Evolutionary conservation across 2,329 filamentous ascomycete genomes (phyloP).

Genomic region (Botryosphaeria agaves): DNA sequence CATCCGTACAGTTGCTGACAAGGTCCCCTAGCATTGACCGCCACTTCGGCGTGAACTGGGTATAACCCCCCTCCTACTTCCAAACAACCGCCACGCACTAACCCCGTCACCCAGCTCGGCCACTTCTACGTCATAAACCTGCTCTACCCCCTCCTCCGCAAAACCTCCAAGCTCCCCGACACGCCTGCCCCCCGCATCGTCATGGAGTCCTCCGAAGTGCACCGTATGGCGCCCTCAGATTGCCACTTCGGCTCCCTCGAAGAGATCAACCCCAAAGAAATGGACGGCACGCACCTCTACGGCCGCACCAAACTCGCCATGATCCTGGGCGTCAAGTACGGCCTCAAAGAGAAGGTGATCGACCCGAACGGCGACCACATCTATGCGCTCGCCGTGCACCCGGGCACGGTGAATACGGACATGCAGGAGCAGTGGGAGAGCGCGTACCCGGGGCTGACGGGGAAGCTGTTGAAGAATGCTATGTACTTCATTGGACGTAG

Average conservation of each 20-base stretch:
- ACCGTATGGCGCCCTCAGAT: slow-evolving; percentile 17
- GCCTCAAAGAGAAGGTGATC: slow-evolving; percentile 23
- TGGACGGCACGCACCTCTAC: slow-evolving; percentile 21
- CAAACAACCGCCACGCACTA: too few relatives aligned
- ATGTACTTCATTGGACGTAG: slow-evolving; percentile 19
- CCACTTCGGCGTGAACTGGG: slow-evolving; percentile 26
- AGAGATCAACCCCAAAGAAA: slow-evolving; percentile 23
- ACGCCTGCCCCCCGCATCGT: slow-evolving; percentile 22
- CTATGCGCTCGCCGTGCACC: slow-evolving; percentile 24
- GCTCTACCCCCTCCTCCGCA: slow-evolving; percentile 24
- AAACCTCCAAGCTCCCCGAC: slow-evolving; percentile 19
- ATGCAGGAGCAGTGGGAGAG: slow-evolving; percentile 31
- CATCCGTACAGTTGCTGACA: too few relatives aligned
- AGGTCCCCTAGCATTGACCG: slow-evolving; percentile 22
- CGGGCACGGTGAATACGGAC: slow-evolving; percentile 25
- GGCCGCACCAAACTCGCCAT: slow-evolving; percentile 25
- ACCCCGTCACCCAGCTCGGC: too few relatives aligned
- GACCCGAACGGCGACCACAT: slow-evolving; percentile 23
- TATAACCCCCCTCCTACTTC: too few relatives aligned
- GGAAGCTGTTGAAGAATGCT: slow-evolving; percentile 18
- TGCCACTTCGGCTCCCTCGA: slow-evolving; percentile 22
- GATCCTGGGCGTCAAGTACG: slow-evolving; percentile 26
- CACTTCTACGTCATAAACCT: slow-evolving; percentile 26
- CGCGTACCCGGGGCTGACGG: slow-evolving; percentile 24
- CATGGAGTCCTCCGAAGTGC: slow-evolving; percentile 24